Conservation (phyloP, 2,329 filamentous ascomycete species). For the Leptosphaerulina australis region DNA sequence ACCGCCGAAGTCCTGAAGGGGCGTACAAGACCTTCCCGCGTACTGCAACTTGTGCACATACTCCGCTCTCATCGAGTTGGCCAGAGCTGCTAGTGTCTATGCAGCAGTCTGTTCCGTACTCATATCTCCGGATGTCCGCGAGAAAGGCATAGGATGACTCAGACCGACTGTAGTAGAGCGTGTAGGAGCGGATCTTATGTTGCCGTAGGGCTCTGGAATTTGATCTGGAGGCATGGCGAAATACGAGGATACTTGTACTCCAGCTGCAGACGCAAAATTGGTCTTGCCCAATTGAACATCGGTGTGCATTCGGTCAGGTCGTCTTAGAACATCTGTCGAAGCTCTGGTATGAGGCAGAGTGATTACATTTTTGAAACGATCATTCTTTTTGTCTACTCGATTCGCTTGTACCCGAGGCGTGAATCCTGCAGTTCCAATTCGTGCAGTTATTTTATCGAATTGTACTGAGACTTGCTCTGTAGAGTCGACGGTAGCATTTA, state of each 20-base stretch:
- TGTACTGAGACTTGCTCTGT: not conserved
- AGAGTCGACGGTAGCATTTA: not conserved
- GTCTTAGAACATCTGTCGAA: not conserved
- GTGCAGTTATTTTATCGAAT: not conserved
- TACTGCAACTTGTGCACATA: conserved; percentile 10
- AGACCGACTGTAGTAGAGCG: not conserved
- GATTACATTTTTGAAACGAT: not conserved
- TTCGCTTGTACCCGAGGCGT: not conserved
- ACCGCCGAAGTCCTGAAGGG: conserved; percentile 19
- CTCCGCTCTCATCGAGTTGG: not conserved
- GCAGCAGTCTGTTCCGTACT: not conserved
- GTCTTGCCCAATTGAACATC: not conserved
- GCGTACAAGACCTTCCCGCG: conserved; percentile 22
- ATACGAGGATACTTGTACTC: not conserved
- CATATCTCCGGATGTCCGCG: not conserved
- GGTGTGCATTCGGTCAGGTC: conserved; percentile 7
- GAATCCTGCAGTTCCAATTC: not conserved
- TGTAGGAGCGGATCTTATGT: not conserved
- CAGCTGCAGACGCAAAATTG: not conserved
- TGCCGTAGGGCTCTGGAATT: not conserved
- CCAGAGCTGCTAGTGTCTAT: not conserved
- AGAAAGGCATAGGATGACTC: not conserved
- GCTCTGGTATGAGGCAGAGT: not conserved
- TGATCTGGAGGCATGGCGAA: not conserved
- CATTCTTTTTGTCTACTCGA: not conserved